Evolutionary conservation across 2,329 filamentous ascomycete species (phyloP).

Genomic region (Byssoonygena ceratinophila): DNA sequence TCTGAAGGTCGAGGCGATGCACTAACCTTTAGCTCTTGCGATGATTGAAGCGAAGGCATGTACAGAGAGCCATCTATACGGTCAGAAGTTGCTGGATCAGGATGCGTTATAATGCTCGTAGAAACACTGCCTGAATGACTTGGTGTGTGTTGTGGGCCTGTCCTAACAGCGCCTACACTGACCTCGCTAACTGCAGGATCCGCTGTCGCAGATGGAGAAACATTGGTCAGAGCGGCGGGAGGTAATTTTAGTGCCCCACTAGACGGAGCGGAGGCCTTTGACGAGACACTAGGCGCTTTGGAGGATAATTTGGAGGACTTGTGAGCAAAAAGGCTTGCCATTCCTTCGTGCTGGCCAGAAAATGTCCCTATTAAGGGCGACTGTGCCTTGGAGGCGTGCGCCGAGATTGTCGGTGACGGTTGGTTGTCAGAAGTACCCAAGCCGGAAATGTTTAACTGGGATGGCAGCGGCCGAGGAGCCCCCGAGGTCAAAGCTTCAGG

Average conservation of each 20-base stretch:
- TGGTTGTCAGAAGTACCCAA: conserved; percentile 17
- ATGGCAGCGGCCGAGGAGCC: conserved; percentile 23
- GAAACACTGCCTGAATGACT: conserved; percentile 27
- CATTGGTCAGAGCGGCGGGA: conserved; percentile 29
- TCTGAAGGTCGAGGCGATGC: conserved; percentile 28
- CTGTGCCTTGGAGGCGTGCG: conserved; percentile 30
- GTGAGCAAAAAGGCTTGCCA: conserved; percentile 17
- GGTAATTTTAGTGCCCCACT: conserved; percentile 32
- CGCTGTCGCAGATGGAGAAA: conserved; percentile 28
- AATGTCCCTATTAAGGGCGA: conserved; percentile 29
- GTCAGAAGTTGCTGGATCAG: conserved; percentile 23
- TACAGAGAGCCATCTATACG: conserved; percentile 25
- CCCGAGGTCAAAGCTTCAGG: conserved; percentile 23
- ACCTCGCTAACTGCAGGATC: conserved; percentile 40
- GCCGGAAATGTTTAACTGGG: conserved; percentile 20
- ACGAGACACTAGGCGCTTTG: conserved; percentile 34
- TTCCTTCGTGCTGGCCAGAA: conserved; percentile 24
- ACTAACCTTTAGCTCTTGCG: conserved; percentile 23
- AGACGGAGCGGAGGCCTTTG: conserved; percentile 32
- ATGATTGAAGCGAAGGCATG: conserved; percentile 24
- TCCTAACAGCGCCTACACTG: conserved; percentile 31
- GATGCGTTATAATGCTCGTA: conserved; percentile 24
- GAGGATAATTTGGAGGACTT: conserved; percentile 34
- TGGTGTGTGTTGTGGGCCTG: conserved; percentile 22
- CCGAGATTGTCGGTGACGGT: conserved; percentile 21